phyloP scores from a whole-genome alignment of 1,139 yeast genomes.

The Blastobotrys arbuscula region DNA sequence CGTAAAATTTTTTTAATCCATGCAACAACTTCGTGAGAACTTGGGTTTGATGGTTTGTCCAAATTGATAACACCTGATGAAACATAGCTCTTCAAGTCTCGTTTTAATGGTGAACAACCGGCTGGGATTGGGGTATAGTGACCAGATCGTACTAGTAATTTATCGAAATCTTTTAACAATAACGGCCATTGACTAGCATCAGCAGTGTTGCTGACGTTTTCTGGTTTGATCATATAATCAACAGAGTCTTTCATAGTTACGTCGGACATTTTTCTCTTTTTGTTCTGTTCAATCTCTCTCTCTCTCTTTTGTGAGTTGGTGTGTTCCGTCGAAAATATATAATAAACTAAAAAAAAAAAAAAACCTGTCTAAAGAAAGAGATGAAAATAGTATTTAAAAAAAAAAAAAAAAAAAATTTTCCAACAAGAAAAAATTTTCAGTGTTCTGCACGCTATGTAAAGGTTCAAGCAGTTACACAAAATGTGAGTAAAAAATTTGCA shows the following conservation, averaged over 20 bases:
- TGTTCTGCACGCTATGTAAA: too few relatives aligned
- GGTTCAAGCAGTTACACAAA: too few relatives aligned
- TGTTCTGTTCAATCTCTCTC: not conserved
- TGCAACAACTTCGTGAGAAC: slow-evolving; percentile 98
- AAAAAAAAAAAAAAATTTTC: not conserved
- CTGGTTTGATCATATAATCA: slow-evolving; percentile 75
- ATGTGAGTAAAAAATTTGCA: too few relatives aligned
- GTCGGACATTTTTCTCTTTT: slow-evolving; percentile 21
- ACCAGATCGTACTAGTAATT: slow-evolving; percentile 88
- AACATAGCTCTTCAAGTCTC: slow-evolving; percentile 85
- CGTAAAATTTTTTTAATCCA: slow-evolving; percentile 96
- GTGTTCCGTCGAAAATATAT: not conserved
- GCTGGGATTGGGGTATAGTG: slow-evolving; percentile 96
- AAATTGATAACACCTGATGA: slow-evolving; percentile 94
- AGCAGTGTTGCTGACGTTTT: slow-evolving; percentile 66
- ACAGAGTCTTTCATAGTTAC: slow-evolving; percentile 29
- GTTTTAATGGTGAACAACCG: slow-evolving; percentile 90
- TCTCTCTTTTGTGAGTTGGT: not conserved
- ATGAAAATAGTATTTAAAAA: slow-evolving; percentile 4
- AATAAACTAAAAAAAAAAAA: too few relatives aligned
- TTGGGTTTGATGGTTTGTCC: slow-evolving; percentile 97
- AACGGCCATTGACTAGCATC: slow-evolving; percentile 96
- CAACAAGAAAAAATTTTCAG: not conserved
- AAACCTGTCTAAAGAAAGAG: not conserved
- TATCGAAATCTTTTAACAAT: slow-evolving; percentile 87